Evolutionary conservation across 441 rosid species (phyloP), one percentile per base, ranked within the genome.

Genomic region (Arabidopsis lyrata): DNA sequence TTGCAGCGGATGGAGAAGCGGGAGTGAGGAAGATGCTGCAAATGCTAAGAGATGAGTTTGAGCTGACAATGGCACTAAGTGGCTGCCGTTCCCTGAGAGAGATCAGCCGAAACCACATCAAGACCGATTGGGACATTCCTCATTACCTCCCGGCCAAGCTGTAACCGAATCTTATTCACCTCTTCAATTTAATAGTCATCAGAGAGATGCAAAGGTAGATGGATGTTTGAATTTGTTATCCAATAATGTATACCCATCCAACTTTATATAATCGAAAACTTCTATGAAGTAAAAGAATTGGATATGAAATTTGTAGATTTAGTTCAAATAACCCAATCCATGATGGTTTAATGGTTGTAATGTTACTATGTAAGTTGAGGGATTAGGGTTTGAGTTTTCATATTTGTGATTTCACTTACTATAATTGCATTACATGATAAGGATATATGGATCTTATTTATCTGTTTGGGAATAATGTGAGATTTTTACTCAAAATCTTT

Each of bases 11-110:
- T 0, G 98, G 98, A 1, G 94, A 95, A 63, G 87, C 87, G 3
- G 97, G 98, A 8, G 90, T 93, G 27, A 76, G 88, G 78, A 93
- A 91, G 78, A 89, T 88, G 56, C 85, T 95, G 20, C 82, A 87
- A 73, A 91, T 95, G 97, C 87, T 90, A 4, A 86, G 76, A 1
- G 90, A 93, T 31, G 99, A 95, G 76, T 82, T 93, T 15, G 98
- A 95, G 84, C 81, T 93, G 24, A 92, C 98, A 14, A 95, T 95
- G 98, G 95, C 98, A 38, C 74, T 95, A 44, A 87, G 88, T 66
- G 99, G 99, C 1, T 95, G 98, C 80, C 85, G 90, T 67, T 87
- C 91, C 0, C 81, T 95, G 20, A 84, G 81, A 81, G 98, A 93
- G 86, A 93, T 92, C 42, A 86, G 86, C 14, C 85, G 96, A 4